These are phyloP conservation scores for Liquidambar formosana DNA, from an alignment of 164 flowering plant species.

Conservation along the genomic window DNA sequence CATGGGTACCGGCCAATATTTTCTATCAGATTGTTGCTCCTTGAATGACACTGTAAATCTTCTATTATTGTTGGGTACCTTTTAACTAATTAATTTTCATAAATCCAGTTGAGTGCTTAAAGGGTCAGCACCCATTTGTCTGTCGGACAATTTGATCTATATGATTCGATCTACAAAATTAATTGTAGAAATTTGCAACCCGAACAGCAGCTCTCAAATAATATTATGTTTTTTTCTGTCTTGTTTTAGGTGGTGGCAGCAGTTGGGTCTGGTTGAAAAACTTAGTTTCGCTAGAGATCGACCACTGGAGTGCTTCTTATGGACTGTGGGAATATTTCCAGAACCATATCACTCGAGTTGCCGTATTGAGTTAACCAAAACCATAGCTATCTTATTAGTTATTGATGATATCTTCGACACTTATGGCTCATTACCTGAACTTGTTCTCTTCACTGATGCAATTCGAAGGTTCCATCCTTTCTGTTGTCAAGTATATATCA, in stretches of 20 bases:
- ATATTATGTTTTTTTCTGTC: not conserved
- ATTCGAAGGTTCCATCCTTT: constrained; percentile 19
- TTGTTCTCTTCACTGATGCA: constrained; percentile 27
- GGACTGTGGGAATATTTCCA: constrained; percentile 32
- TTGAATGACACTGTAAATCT: no score
- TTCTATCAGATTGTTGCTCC: no score
- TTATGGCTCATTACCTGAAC: constrained; percentile 24
- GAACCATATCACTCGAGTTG: constrained; percentile 23
- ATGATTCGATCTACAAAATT: no score
- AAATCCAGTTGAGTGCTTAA: no score
- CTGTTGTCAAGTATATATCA: no score
- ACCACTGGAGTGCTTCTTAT: constrained; percentile 28
- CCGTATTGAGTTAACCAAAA: constrained; percentile 28
- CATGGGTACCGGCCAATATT: no score
- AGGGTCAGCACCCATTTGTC: no score
- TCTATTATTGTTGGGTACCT: constrained; percentile 11
- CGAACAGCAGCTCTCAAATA: not conserved
- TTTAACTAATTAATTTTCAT: not conserved
- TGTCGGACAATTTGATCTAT: no score
- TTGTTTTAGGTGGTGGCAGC: constrained; percentile 37
- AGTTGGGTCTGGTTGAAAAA: constrained; percentile 29
- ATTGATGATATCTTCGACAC: constrained; percentile 29
- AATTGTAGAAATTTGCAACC: no score
- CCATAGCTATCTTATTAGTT: constrained; percentile 28
- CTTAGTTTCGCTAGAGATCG: constrained; percentile 34